Base-by-base conservation (phyloP, 371 early-diverging fungal species). In the Cokeromyces recurvatus region DNA sequence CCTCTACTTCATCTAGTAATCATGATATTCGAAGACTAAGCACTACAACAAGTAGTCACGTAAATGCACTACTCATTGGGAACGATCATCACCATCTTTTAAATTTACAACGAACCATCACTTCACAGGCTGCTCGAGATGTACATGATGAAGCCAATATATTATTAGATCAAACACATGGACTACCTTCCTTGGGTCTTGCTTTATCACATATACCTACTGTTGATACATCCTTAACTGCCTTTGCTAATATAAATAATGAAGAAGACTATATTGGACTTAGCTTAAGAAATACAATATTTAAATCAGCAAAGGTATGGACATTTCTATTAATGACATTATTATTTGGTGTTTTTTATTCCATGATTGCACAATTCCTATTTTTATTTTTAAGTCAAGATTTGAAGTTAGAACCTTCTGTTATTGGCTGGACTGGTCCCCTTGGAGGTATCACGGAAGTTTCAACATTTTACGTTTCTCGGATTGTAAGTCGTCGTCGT, bases 351-450 rank as follows among this genome's bases (percentile, higher is more conserved):
- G 40, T 68, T 6, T 52, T 63, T 1, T 71, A 68, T 22, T 59
- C 72, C 1, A 71, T 71, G 72, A 56, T 71, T 20, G 57, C 62
- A 21, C 68, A 71, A 25, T 68, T 71, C 48, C 35, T 71, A 20
- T 71, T 71, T 19, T 36, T 71, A 24, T 60, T 62, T 25, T 38
- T 65, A 10, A 58, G 53, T 21, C 65, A 71, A 23, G 61, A 71
- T 32, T 38, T 71, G 15, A 46, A 50, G 1, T 47, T 68, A 20
- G 55, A 62, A 4, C 41, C 72, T 1, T 51, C 64, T 1, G 38
- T 62, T 3, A 64, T 71, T 16, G 72, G 72, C 10, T 67, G 65
- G 66, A 68, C 67, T n/a, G 72, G 72, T 10, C 72, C 72, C 16
- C 52, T 71, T 20, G 68, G 61, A 27, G 72, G 72, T 25, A 31